Evolutionary conservation across 106 monocot genomes (phyloP).

Genomic region (Dactylorhiza incarnata): DNA sequence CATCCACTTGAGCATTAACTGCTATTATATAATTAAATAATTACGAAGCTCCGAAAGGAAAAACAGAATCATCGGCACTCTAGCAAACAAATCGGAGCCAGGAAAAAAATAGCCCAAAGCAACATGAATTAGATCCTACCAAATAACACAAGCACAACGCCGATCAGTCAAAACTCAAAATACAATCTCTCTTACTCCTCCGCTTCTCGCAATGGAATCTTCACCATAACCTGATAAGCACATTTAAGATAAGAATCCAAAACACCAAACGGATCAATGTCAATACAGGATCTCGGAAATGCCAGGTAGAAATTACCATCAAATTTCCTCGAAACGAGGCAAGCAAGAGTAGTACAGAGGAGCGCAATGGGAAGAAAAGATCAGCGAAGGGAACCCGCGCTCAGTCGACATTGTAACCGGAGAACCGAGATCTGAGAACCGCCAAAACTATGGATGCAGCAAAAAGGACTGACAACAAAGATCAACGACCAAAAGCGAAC

Average conservation of each 20-base stretch:
- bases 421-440: neutral
- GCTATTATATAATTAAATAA: neutral
- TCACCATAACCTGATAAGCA: neutral
- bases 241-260: neutral
- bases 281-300: neutral
- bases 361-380: neutral
- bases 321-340: neutral
- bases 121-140: neutral
- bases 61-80: neutral
- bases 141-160: neutral
- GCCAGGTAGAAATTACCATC: neutral
- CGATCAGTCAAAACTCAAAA: slow-evolving; percentile 1
- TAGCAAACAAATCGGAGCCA: neutral
- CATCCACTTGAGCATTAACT: neutral
- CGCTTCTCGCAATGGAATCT: neutral
- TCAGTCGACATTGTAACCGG: neutral
- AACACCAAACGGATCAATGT: neutral
- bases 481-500: neutral
- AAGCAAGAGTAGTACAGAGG: neutral
- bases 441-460: neutral
- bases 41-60: neutral
- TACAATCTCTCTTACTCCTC: neutral
- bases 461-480: neutral
- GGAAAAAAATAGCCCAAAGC: neutral
- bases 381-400: neutral